phyloP scores from a whole-genome alignment of 306 rosid species.

The Sophora flavescens region DNA sequence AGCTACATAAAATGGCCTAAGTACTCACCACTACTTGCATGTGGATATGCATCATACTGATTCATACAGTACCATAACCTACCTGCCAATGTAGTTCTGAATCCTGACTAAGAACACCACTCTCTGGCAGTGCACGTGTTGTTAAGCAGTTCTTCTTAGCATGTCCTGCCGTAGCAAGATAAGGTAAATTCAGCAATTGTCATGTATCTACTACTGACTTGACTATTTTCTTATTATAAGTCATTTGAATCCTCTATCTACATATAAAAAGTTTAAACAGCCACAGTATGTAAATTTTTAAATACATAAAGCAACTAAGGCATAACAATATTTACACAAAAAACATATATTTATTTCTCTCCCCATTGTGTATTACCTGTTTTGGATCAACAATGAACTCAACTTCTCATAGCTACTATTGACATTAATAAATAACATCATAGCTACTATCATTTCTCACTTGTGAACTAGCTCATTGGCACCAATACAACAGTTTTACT shows the following conservation, averaged over 20 bases:
- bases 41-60: constrained; percentile 22
- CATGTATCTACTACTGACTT: constrained; percentile 4
- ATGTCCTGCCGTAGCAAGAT: constrained; percentile 35
- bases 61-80: constrained; percentile 2
- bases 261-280: constrained; percentile 7
- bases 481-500: constrained; percentile 39
- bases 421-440: not conserved
- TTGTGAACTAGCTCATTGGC: constrained; percentile 10
- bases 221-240: not conserved
- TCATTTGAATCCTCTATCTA: constrained; percentile 12
- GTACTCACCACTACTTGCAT: constrained; percentile 29
- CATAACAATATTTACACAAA: constrained; percentile 39
- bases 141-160: constrained; percentile 44
- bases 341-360: constrained; percentile 2
- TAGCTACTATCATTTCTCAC: not conserved
- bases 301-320: constrained; percentile 8
- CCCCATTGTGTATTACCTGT: constrained; percentile 7
- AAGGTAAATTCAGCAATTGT: constrained; percentile 38
- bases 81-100: constrained; percentile 38
- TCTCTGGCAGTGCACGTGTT: constrained; percentile 1
- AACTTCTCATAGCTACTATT: not conserved
- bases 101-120: constrained; percentile 19
- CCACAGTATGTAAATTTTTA: not conserved
- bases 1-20: constrained; percentile 20
- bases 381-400: constrained; percentile 30